Percentiles rank a stretch among this genome's conserved stretches.
Conservation (phyloP, 768 basidiomycete species). For the Gloeostereum incarnatum region DNA sequence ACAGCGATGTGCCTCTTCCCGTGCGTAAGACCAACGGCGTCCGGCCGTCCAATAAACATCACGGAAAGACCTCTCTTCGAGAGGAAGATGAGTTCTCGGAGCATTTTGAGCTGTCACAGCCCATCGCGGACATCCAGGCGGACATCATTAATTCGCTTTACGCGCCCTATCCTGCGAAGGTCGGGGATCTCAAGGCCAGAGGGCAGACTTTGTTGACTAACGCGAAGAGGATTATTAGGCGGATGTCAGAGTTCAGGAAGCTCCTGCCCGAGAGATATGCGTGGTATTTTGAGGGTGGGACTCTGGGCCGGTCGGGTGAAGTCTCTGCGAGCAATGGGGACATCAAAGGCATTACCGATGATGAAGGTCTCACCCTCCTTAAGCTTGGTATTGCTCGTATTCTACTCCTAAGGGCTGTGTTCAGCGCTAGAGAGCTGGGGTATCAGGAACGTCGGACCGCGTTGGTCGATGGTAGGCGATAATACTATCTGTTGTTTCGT, state of each 20-base stretch:
- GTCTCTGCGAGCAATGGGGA: conserved; percentile 53
- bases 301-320: conserved; percentile 64
- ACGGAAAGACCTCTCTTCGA: conserved; percentile 9
- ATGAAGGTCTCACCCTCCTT: conserved; percentile 73
- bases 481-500: background rate
- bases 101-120: conserved; percentile 69
- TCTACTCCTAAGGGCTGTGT: conserved; percentile 67
- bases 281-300: conserved; percentile 71
- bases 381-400: conserved; percentile 80
- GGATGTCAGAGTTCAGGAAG: conserved; percentile 61
- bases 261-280: conserved; percentile 66
- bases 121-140: conserved; percentile 77
- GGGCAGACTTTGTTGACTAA: conserved; percentile 66
- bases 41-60: conserved; percentile 10
- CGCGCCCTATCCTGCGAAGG: too few relatives aligned
- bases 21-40: conserved; percentile 31
- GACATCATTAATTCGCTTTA: conserved; percentile 86
- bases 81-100: conserved; percentile 49
- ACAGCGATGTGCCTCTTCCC: conserved; percentile 74
- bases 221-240: conserved; percentile 72
- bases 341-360: conserved; percentile 67
- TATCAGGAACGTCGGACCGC: conserved; percentile 62
- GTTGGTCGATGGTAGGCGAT: conserved; percentile 60
- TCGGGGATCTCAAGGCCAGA: conserved; percentile 58
- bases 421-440: conserved; percentile 64